Evolutionary conservation across 2,329 filamentous ascomycete species (phyloP).

Genomic region (Polytolypa hystricis): DNA sequence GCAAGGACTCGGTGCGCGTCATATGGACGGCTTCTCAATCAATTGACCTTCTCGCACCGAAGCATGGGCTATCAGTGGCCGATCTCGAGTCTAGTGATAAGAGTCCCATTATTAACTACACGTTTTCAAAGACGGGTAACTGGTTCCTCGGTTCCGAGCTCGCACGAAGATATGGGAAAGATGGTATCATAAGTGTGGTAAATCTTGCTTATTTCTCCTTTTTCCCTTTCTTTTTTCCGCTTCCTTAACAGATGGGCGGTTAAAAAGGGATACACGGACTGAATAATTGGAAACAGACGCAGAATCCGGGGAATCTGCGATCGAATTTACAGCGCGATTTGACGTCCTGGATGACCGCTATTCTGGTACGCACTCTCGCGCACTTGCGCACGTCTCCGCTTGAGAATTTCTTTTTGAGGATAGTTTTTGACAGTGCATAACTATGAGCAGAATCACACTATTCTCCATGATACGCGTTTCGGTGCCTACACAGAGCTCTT

Average conservation of each 20-base stretch:
- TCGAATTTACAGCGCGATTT: slow-evolving; percentile 19
- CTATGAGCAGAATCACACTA: too few relatives aligned
- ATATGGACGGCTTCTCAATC: too few relatives aligned
- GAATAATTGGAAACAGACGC: too few relatives aligned
- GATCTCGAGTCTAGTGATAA: too few relatives aligned
- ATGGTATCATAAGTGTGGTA: slow-evolving; percentile 11
- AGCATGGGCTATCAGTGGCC: too few relatives aligned
- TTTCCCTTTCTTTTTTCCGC: neutral
- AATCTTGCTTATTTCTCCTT: too few relatives aligned
- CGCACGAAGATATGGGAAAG: slow-evolving; percentile 15
- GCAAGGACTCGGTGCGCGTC: slow-evolving; percentile 21
- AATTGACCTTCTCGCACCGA: too few relatives aligned
- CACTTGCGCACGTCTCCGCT: too few relatives aligned
- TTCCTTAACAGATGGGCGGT: neutral
- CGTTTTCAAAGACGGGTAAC: slow-evolving; percentile 27
- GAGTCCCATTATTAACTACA: slow-evolving; percentile 20
- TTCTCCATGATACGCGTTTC: slow-evolving; percentile 10
- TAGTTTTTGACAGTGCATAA: too few relatives aligned
- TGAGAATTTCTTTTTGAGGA: too few relatives aligned
- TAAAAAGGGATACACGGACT: too few relatives aligned
- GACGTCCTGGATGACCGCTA: slow-evolving; percentile 12
- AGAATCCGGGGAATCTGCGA: slow-evolving; percentile 27
- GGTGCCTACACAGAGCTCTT: slow-evolving; percentile 42
- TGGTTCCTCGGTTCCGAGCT: slow-evolving; percentile 24
- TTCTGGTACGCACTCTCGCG: too few relatives aligned